Base-by-base conservation (phyloP, 2,329 filamentous ascomycete species). In the Grosmannia huntii region DNA sequence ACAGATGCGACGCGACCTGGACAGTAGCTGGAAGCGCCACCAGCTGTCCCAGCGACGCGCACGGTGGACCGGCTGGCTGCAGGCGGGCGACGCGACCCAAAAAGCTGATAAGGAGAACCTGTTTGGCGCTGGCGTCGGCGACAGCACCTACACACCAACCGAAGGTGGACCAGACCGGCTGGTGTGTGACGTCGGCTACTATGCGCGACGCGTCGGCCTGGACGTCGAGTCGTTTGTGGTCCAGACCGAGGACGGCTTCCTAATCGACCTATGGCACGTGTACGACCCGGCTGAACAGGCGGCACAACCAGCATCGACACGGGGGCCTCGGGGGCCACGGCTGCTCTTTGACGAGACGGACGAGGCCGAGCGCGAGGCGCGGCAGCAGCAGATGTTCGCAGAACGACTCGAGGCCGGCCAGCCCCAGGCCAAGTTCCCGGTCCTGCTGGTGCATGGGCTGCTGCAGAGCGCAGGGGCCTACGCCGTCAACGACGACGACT, bases 161-260 rank as follows among this genome's bases (percentile, higher is more conserved):
- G 90, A 94, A 71, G 90, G 90, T 19, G 90, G 90, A 0, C 81
- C 79, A 7, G 92, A 96, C 69, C 85, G 82, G 3, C 73, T 96
- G 9, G 72, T 88, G 9, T 89, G 87, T 66, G 87, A 96, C 65
- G 82, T 91, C 23, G 79, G 80, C 3, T 94, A 96, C 68, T 96
- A 97, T 68, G 91, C 92, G 1, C 80, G 89, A 23, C 79, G 91
- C 14, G 90, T 96, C 16, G 92, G 92, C 0, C 78, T 97, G 1
- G 90, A 96, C 61, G 82, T 90, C 27, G 91, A 96, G 67, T 80
- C 81, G 11, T 89, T 90, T 65, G 78, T 88, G 55, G 90, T 96
- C 0, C 86, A 95, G 69, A 96, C 92, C 0, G 91, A 96, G 68
- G 92, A 97, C 66, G 91, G 91, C 0, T 96, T 96, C 68, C 82